A percentile compares a stretch with the other conserved stretches of the same genome.
These are phyloP conservation scores for Lizanozyma gosingica DNA, from an alignment of 1,139 yeast species.

Conservation along the genomic window DNA sequence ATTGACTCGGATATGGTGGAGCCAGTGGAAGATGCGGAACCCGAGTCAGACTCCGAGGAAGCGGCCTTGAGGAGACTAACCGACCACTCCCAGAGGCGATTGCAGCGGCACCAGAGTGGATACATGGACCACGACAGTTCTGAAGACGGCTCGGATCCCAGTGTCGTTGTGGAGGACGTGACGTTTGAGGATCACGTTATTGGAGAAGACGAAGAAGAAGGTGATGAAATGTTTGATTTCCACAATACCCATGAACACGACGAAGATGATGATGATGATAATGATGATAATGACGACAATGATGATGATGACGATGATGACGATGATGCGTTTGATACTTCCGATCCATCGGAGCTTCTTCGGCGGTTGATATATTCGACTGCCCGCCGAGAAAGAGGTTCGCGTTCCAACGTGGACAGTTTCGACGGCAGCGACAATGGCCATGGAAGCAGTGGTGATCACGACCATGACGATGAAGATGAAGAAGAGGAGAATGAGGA, in stretches of 20 bases:
- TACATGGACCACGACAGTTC: neutral
- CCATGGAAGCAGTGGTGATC: conserved; percentile 8
- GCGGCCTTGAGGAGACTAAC: neutral
- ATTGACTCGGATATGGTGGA: neutral
- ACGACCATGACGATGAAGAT: conserved; percentile 11
- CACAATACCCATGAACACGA: conserved; percentile 14
- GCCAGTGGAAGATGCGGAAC: neutral
- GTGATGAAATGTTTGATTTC: conserved; percentile 2
- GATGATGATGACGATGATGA: conserved; percentile 14
- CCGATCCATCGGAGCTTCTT: conserved; percentile 17
- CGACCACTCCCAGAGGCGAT: neutral
- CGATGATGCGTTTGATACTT: conserved; percentile 14
- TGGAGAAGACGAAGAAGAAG: conserved; percentile 7
- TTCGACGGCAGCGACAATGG: conserved; percentile 8
- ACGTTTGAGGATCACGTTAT: conserved; percentile 1
- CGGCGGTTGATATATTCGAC: conserved; percentile 15
- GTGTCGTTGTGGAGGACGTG: neutral
- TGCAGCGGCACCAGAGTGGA: neutral
- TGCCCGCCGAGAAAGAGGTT: neutral
- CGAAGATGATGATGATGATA: conserved; percentile 11
- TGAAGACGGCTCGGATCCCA: neutral
- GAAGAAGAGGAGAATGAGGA: conserved; percentile 11
- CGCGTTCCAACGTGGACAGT: conserved; percentile 9
- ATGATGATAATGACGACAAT: conserved; percentile 12
- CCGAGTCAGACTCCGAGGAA: neutral